Evolutionary conservation across 2,329 filamentous ascomycete species (phyloP).

Genomic region (Fusarium sp.): DNA sequence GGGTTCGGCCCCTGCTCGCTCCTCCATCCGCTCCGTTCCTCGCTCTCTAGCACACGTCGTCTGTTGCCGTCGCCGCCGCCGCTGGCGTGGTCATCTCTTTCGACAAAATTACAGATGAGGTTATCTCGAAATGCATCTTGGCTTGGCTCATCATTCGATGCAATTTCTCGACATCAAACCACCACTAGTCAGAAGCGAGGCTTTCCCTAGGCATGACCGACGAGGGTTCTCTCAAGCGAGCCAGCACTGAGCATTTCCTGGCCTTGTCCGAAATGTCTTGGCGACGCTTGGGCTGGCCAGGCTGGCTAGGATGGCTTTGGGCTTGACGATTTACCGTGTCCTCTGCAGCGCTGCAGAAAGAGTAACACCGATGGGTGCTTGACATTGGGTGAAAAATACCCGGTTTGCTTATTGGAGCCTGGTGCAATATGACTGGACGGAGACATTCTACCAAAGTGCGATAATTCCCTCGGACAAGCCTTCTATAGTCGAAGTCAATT

Average conservation of each 20-base stretch:
- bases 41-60: slow-evolving; percentile 16
- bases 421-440: slow-evolving; percentile 12
- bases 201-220: slow-evolving; percentile 4
- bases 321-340: slow-evolving; percentile 32
- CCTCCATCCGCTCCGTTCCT: slow-evolving; percentile 26
- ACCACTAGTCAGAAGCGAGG: slow-evolving; percentile 15
- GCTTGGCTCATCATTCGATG: slow-evolving; percentile 33
- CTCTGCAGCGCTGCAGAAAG: slow-evolving; percentile 17
- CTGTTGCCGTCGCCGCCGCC: slow-evolving; percentile 1
- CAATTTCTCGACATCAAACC: slow-evolving; percentile 33
- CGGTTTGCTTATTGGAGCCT: slow-evolving; percentile 26
- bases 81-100: slow-evolving; percentile 20
- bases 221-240: slow-evolving; percentile 26
- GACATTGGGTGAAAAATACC: slow-evolving; percentile 34
- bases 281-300: slow-evolving; percentile 40
- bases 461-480: slow-evolving; percentile 20
- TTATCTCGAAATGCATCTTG: slow-evolving; percentile 34
- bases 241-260: slow-evolving; percentile 36
- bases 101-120: slow-evolving; percentile 25
- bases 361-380: slow-evolving; percentile 33
- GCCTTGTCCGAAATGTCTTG: slow-evolving; percentile 35
- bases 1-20: slow-evolving; percentile 28
- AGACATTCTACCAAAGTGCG: slow-evolving; percentile 4
- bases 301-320: slow-evolving; percentile 19
- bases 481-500: slow-evolving; percentile 8